Evolutionary conservation across 225 moss, liverwort and hornwort genomes (phyloP), one percentile per base, ranked within the genome.

Genomic region (Climacium dendroides): DNA sequence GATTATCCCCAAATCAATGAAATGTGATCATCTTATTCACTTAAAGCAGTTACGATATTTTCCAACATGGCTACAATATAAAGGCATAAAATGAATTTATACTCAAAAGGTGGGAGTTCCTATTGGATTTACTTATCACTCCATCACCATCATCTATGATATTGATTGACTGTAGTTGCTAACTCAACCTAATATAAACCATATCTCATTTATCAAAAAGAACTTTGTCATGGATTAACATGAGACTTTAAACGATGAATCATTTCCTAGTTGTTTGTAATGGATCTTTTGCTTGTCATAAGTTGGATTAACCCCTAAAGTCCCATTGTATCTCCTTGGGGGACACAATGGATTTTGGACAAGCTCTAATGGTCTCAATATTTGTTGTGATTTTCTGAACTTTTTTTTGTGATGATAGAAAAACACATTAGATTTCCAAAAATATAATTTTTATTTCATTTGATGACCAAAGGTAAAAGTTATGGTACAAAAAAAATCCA

Each of bases 221-320:
- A n/a, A 8, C 1, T 20, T 5, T 24, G 4, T 24, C 0, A 41
- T 24, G 4, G 7, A 69, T 41, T 69, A 0, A 69, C 2, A 4
- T 8, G 25, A 39, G 39, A 39, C 7, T 9, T 35, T 6, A 7
- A 15, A 10, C 4, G 48, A 4, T 39, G 24, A 10, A 14, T 24
- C 39, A 30, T 67, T 41, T 3, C 3, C 5, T 25, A 12, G 39
- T 1, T 70, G 41, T 41, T 4, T 70, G 8, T 23, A 6, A 24
- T 39, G 3, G 4, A 2, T 41, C 41, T 8, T 24, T 41, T 41
- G 6, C 4, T 1, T 70, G 1, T 41, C 8, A 41, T 9, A 70
- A 9, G 6, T 26, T 70, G 26, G 25, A 14, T 41, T 48, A 11
- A 25, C 7, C n/a, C n/a, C n/a, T n/a, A n/a, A n/a, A n/a, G n/a